Evolutionary conservation across 2,329 filamentous ascomycete species (phyloP).

Genomic region (Cladophialophora bantiana): DNA sequence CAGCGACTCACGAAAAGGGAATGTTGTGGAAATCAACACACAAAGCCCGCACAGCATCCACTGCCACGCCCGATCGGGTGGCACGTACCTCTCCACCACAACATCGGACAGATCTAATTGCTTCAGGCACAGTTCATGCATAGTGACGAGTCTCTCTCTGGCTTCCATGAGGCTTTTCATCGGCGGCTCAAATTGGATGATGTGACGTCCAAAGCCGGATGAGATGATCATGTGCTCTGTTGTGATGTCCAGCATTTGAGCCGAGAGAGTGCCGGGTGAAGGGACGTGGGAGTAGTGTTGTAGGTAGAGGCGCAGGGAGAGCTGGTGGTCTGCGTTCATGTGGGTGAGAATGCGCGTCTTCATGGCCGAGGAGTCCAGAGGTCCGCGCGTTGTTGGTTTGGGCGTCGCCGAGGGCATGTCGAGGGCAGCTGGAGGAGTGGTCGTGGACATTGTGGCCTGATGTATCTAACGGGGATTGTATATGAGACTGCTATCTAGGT

Average conservation of each 20-base stretch:
- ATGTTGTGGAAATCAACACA: conserved; percentile 61
- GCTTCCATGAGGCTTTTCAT: conserved; percentile 72
- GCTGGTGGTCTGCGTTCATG: conserved; percentile 84
- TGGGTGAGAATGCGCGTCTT: conserved; percentile 72
- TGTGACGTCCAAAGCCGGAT: conserved; percentile 53
- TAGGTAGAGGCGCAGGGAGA: conserved; percentile 79
- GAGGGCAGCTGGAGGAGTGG: not conserved
- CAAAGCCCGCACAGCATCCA: conserved; percentile 23
- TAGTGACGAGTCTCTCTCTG: conserved; percentile 73
- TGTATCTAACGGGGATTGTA: not conserved
- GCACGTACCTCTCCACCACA: conserved; percentile 61
- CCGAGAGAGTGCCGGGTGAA: conserved; percentile 49
- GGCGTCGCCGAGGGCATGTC: not conserved
- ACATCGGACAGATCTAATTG: conserved; percentile 68
- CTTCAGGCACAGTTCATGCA: conserved; percentile 68
- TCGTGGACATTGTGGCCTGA: not conserved
- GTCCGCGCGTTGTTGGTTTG: conserved; percentile 11
- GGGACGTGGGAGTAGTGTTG: conserved; percentile 71
- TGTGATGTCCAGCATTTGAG: conserved; percentile 70
- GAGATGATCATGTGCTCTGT: conserved; percentile 70
- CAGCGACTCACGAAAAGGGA: conserved; percentile 62
- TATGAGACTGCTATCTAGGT: not conserved
- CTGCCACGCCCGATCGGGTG: conserved; percentile 44
- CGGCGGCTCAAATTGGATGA: conserved; percentile 72
- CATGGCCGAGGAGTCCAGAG: conserved; percentile 30